Evolutionary conservation across 768 basidiomycete species (phyloP).

Genomic region (Leucogyrophana mollusca): DNA sequence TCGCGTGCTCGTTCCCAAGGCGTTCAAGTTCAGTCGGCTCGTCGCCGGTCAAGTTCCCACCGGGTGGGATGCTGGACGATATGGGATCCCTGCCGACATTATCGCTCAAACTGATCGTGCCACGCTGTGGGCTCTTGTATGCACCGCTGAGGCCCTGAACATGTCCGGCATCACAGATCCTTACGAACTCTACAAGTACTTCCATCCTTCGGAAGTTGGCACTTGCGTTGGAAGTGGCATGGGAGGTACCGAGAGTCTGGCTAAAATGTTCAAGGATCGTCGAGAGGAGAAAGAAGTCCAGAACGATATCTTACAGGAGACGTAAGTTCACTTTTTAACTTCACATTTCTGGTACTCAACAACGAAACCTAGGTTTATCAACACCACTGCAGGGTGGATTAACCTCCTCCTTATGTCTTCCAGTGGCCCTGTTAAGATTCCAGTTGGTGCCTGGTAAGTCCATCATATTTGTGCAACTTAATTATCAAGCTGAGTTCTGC

Average conservation of each 20-base stretch:
- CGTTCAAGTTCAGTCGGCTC: constrained; percentile 89
- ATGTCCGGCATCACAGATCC: constrained; percentile 97
- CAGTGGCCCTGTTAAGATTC: constrained; percentile 97
- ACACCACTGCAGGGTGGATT: constrained; percentile 98
- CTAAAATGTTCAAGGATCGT: constrained; percentile 98
- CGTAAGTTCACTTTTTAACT: constrained; percentile 51
- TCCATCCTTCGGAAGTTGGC: constrained; percentile 96
- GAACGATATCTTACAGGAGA: constrained; percentile 97
- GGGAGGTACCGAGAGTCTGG: constrained; percentile 90
- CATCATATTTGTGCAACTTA: not conserved
- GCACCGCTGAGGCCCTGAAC: constrained; percentile 93
- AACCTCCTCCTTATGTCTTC: constrained; percentile 94
- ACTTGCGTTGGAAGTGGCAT: constrained; percentile 94
- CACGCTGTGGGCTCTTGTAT: constrained; percentile 92
- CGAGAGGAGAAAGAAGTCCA: constrained; percentile 98
- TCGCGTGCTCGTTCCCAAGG: constrained; percentile 89
- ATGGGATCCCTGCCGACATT: constrained; percentile 96
- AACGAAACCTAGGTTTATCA: constrained; percentile 76
- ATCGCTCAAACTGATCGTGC: constrained; percentile 91
- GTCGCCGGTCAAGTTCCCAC: constrained; percentile 97
- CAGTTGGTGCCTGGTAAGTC: constrained; percentile 91
- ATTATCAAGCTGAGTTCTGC: constrained; percentile 5
- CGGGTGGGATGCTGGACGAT: constrained; percentile 95
- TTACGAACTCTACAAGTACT: constrained; percentile 94
- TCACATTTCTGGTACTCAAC: constrained; percentile 6